Conservation (phyloP, 306 rosid species). For the Cicer yamashitae region DNA sequence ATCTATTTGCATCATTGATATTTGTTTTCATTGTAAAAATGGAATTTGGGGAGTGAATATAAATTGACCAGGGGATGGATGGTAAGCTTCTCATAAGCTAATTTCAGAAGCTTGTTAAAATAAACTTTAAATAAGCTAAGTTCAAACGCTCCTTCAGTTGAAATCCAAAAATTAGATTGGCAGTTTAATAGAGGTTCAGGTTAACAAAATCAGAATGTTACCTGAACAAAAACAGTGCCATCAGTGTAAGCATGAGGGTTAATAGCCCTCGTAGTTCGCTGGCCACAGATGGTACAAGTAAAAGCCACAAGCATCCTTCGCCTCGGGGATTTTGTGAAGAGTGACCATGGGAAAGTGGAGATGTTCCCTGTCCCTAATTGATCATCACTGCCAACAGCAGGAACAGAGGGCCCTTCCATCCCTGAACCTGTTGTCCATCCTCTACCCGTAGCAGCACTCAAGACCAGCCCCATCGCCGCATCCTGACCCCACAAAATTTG, state of each 20-base stretch:
- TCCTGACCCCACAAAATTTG: constrained; percentile 57
- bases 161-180: too few species aligned
- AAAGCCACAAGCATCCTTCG: constrained; percentile 94
- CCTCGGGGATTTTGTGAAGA: constrained; percentile 92
- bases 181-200: neutral
- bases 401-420: constrained; percentile 92
- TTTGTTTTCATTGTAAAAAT: neutral
- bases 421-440: constrained; percentile 99
- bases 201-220: constrained; percentile 36
- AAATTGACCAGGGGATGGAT: neutral
- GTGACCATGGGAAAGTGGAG: constrained; percentile 98
- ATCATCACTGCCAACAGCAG: constrained; percentile 63
- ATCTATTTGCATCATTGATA: neutral
- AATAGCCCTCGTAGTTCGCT: constrained; percentile 91
- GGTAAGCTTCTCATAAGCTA: neutral
- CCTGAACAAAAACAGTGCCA: constrained; percentile 99
- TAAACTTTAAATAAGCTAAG: neutral
- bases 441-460: constrained; percentile 87
- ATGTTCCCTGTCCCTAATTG: constrained; percentile 65
- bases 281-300: constrained; percentile 94
- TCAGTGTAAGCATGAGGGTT: constrained; percentile 97
- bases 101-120: neutral
- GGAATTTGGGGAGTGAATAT: neutral
- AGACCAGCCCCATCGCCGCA: constrained; percentile 92
- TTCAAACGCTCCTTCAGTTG: neutral